A percentile compares a stretch with the other conserved stretches of the same genome.
Conservation (phyloP, 371 early-diverging fungal genomes). For the Mucor lusitanicus region DNA sequence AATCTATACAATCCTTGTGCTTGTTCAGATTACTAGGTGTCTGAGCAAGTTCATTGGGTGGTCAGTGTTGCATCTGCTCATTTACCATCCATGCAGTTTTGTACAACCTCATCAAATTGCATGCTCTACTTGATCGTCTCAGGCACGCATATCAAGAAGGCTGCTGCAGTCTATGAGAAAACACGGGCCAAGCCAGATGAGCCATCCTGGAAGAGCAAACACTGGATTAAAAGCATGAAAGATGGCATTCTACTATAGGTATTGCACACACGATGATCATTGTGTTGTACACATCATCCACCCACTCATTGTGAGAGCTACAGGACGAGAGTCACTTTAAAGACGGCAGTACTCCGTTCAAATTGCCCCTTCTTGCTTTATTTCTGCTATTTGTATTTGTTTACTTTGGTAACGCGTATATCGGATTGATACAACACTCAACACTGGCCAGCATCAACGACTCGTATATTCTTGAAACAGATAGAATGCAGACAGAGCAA, state of each 20-base stretch:
- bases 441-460: neutral
- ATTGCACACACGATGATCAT: neutral
- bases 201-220: neutral
- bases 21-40: neutral
- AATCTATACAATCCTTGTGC: neutral
- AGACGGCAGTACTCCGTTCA: neutral
- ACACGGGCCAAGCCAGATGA: neutral
- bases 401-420: neutral
- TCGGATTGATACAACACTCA: neutral
- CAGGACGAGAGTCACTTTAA: neutral
- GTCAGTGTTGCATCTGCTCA: neutral
- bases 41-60: neutral
- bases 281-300: neutral
- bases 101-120: neutral
- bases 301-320: neutral
- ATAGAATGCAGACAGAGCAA: neutral
- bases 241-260: neutral
- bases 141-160: neutral
- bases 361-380: neutral
- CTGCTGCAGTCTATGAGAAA: neutral
- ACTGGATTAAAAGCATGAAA: neutral
- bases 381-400: neutral
- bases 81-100: neutral
- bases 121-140: neutral
- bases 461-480: neutral